Evolutionary conservation across 495 filamentous ascomycete species (phyloP), one percentile per base, ranked within the genome.

Genomic region (Massariosphaeria phaeospora): DNA sequence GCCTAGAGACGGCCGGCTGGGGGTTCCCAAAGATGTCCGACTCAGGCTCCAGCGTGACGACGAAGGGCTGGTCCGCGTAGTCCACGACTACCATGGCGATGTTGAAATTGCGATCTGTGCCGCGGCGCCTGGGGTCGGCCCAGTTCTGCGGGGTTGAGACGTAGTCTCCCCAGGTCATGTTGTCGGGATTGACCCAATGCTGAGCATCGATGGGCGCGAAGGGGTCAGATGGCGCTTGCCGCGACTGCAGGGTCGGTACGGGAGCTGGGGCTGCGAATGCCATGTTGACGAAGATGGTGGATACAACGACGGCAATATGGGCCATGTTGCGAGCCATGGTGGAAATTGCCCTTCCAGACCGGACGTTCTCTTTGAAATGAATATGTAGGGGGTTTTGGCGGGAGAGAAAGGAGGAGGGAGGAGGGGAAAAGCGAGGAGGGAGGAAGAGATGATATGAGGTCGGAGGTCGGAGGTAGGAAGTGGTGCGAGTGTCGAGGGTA

Each of bases 121-220:
- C 71, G 42, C 63, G 70, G 9, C 39, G 48, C 4, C 55, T 61
- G 0, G 69, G 62, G 41, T 72, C 69, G 5, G 56, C 54, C 70
- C 70, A 73, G 1, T 59, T 65, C 25, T 69, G 71, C 0, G 71
- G 71, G 0, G 67, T 66, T 3, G 44, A 38, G 15, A 57, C 61
- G 63, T 63, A 73, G 52, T 73, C 71, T 20, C 30, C 64, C 70
- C 70, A 72, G 11, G 71, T 73, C 70, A 73, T 73, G 51, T 70
- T 68, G 41, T 71, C 71, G 3, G 71, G 71, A 52, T 72, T 70
- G 8, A 70, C 69, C 64, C 68, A 47, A 15, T 47, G 20, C 15
- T 47, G 43, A 2, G 20, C 6, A 15, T 47, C 43, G 13, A 47
- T 26, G n/a, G 34, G 20, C 3, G 43, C 43, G 27, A 47, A 47